Percentiles rank a stretch among this genome's conserved stretches.
Conservation (phyloP, 2,329 filamentous ascomycete genomes). For the Immersiporthe knoxdaviesiana region DNA sequence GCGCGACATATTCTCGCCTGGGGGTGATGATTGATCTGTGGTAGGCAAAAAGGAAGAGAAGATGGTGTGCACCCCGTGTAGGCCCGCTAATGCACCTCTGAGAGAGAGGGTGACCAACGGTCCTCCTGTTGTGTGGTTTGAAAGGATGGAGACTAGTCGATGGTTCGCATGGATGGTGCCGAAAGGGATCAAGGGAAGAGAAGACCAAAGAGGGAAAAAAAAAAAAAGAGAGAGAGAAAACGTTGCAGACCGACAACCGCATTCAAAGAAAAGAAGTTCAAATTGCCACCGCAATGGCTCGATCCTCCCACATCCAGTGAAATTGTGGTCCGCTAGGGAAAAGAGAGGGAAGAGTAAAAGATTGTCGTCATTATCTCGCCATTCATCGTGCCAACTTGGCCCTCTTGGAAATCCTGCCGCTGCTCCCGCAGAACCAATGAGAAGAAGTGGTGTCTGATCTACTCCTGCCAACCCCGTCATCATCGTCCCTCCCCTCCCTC, state of each 20-base stretch:
- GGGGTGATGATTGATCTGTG: background rate
- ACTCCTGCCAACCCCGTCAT: background rate
- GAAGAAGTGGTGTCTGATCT: background rate
- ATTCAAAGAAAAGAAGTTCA: background rate
- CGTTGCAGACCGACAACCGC: background rate
- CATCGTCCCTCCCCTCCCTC: too few species aligned
- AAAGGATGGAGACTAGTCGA: slow-evolving; percentile 7
- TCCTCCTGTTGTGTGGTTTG: slow-evolving; percentile 16
- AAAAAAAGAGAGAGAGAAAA: background rate
- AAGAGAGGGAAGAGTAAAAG: background rate
- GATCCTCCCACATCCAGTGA: background rate
- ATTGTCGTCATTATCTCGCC: background rate
- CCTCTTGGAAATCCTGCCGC: background rate
- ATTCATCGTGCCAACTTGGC: background rate
- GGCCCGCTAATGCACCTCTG: slow-evolving; percentile 26
- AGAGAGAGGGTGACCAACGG: slow-evolving; percentile 18
- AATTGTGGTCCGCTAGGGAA: background rate
- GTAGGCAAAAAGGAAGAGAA: slow-evolving; percentile 13
- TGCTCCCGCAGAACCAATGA: background rate
- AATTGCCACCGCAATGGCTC: background rate
- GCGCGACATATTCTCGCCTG: background rate
- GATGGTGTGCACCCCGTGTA: slow-evolving; percentile 24
- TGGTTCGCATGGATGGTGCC: slow-evolving; percentile 15
- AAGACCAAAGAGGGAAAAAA: too few species aligned
- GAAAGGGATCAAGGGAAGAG: background rate